Percentiles rank a stretch among this genome's conserved stretches.
These are phyloP conservation scores for Leccinum incarnatum DNA, from an alignment of 768 basidiomycete species.

Conservation along the genomic window DNA sequence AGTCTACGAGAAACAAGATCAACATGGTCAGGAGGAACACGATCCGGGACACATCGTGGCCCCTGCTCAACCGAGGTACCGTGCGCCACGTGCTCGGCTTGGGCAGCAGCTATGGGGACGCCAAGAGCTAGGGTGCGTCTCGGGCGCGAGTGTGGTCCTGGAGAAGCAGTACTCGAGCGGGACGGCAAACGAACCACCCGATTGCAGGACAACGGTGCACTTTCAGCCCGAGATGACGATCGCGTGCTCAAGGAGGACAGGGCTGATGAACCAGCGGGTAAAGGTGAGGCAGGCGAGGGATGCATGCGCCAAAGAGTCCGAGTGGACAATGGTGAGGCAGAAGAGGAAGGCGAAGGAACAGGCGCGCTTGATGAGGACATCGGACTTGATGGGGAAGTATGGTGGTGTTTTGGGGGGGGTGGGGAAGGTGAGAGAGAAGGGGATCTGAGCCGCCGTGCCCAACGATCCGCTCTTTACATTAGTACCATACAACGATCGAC, in stretches of 20 bases:
- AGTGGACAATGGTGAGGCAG: slow-evolving; percentile 49
- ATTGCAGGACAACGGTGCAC: slow-evolving; percentile 62
- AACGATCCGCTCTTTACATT: too few species aligned
- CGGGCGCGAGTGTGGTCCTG: slow-evolving; percentile 48
- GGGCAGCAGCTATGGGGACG: slow-evolving; percentile 35
- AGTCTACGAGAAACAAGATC: slow-evolving; percentile 37
- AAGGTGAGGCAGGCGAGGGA: slow-evolving; percentile 72
- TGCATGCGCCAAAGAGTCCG: slow-evolving; percentile 53
- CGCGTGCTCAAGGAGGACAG: slow-evolving; percentile 67
- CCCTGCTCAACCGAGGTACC: slow-evolving; percentile 65
- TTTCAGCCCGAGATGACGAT: slow-evolving; percentile 67
- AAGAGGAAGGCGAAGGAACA: slow-evolving; percentile 73
- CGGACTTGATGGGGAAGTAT: slow-evolving; percentile 76
- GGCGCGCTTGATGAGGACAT: slow-evolving; percentile 79
- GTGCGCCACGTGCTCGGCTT: slow-evolving; percentile 39
- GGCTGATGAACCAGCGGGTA: slow-evolving; percentile 87
- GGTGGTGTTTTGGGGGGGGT: too few species aligned
- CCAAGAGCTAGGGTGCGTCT: too few species aligned
- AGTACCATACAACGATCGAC: too few species aligned
- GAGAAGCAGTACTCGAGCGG: slow-evolving; percentile 57
- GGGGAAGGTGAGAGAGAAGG: too few species aligned
- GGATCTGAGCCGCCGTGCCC: too few species aligned
- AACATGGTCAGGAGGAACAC: slow-evolving; percentile 45
- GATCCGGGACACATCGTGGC: slow-evolving; percentile 94
- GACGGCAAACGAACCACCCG: slow-evolving; percentile 50